Conservation (phyloP, 2,329 filamentous ascomycete species). For the Cladosporium sp. region DNA sequence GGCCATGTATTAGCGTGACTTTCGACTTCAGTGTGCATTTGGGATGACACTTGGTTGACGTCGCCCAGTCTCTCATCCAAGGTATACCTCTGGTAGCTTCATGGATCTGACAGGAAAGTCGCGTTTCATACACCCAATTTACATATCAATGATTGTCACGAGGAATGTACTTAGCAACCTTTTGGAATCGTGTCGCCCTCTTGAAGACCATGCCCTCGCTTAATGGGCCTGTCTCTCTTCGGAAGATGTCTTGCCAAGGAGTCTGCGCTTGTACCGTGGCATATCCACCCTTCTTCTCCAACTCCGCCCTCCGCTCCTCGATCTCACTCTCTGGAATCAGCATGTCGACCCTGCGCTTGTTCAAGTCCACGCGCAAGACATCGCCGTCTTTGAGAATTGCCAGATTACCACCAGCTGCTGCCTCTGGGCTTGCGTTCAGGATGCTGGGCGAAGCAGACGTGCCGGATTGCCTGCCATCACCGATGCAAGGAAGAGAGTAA, state of each 20-base stretch:
- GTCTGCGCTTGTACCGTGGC: constrained; percentile 31
- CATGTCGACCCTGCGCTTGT: constrained; percentile 51
- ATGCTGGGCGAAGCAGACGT: constrained; percentile 58
- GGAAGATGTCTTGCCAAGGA: constrained; percentile 34
- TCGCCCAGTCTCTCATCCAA: too few species aligned
- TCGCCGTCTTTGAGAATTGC: constrained; percentile 54
- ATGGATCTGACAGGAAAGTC: too few species aligned
- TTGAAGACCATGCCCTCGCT: constrained; percentile 36
- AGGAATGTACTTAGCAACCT: constrained; percentile 31
- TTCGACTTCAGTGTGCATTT: too few species aligned
- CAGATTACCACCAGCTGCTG: constrained; percentile 56
- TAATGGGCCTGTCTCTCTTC: constrained; percentile 32
- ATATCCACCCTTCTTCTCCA: constrained; percentile 31
- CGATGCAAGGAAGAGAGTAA: constrained; percentile 52
- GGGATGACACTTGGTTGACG: too few species aligned
- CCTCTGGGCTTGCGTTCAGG: constrained; percentile 58
- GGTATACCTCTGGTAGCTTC: too few species aligned
- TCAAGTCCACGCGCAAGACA: constrained; percentile 52
- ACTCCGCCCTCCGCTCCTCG: constrained; percentile 37
- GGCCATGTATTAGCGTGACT: too few species aligned
- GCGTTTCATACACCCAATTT: too few species aligned
- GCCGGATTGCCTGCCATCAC: constrained; percentile 57
- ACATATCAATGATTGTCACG: constrained; percentile 34
- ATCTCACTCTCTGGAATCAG: constrained; percentile 48
- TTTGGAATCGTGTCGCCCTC: constrained; percentile 30